Evolutionary conservation across 2,329 filamentous ascomycete genomes (phyloP), one percentile per base, ranked within the genome.

Genomic region (Laburnicola sp.): DNA sequence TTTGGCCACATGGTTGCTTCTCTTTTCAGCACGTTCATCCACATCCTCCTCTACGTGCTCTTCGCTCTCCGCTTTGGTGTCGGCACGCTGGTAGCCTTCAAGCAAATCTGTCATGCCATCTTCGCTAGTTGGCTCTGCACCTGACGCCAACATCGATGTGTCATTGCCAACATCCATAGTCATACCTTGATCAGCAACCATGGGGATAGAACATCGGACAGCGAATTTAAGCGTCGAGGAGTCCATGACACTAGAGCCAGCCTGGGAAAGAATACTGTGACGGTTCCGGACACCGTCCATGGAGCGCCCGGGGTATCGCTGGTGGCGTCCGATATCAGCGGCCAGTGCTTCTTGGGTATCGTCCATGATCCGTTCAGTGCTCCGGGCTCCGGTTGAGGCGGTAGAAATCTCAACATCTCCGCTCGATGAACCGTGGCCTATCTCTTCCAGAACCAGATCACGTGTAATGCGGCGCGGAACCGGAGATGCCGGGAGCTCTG

Each of bases 161-260:
- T 56, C 50, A 48, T 42, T 39, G 6, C 43, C 38, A 6, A 51
- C 32, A 4, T 56, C 49, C 22, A 51, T 47, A 5, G 31, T 41
- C 39, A 57, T 50, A 9, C 48, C 50, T 8, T 48, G 54, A 8
- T 53, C 58, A 25, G 59, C 60, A 6, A 63, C 63, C 23, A 64
- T 59, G n/a, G 66, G 65, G 21, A 68, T 68, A 1, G 66, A 69
- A 32, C 60, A 65, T 41, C 50, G 57, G 10, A 68, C 53, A 5
- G 64, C 64, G 32, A 70, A 66, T 6, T 69, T 57, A 27, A 70
- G 54, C n/a, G 67, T 68, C 7, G 68, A 69, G 25, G 67, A 70
- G 50, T 70, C 59, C 11, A 67, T 41, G 21, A 67, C 51, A 38
- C 59, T 65, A 3, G 65, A 60, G 38, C 51, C 58, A 30, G 56